Conservation (phyloP, 2,329 filamentous ascomycete genomes). For the Penicillium sp. region DNA sequence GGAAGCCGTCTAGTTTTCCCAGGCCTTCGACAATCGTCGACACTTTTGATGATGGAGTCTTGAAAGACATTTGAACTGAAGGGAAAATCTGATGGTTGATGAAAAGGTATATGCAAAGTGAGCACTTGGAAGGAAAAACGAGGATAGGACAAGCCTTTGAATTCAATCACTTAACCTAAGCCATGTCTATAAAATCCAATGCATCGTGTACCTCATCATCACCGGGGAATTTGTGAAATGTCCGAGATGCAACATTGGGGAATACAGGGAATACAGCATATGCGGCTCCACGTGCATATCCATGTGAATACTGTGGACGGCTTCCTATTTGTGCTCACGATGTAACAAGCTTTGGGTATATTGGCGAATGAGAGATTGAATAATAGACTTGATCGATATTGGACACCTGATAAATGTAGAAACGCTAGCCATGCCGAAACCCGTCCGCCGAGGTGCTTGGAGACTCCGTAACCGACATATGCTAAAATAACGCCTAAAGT, state of each 20-base stretch:
- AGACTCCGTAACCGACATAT: background rate
- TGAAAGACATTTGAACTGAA: conserved; percentile 6
- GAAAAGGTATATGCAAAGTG: too few species aligned
- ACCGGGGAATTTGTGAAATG: background rate
- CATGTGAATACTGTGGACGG: background rate
- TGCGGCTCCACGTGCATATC: background rate
- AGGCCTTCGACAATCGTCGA: conserved; percentile 6
- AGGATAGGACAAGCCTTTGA: too few species aligned
- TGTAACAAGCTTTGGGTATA: background rate
- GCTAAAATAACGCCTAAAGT: background rate
- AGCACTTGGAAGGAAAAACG: too few species aligned
- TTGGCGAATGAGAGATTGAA: background rate
- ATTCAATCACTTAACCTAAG: too few species aligned
- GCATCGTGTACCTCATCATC: too few species aligned
- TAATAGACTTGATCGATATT: background rate
- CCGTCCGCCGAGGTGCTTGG: background rate
- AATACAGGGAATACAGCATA: background rate
- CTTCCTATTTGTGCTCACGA: background rate
- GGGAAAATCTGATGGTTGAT: too few species aligned
- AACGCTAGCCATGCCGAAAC: background rate
- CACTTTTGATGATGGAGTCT: conserved; percentile 1
- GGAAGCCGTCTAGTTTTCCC: conserved; percentile 5
- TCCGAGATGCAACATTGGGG: background rate
- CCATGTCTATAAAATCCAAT: too few species aligned
- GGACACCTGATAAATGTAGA: background rate